Evolutionary conservation across 73 alveolate genomes (phyloP), one percentile per base, ranked within the genome.

Genomic region (Paramecium tetraurelia): DNA sequence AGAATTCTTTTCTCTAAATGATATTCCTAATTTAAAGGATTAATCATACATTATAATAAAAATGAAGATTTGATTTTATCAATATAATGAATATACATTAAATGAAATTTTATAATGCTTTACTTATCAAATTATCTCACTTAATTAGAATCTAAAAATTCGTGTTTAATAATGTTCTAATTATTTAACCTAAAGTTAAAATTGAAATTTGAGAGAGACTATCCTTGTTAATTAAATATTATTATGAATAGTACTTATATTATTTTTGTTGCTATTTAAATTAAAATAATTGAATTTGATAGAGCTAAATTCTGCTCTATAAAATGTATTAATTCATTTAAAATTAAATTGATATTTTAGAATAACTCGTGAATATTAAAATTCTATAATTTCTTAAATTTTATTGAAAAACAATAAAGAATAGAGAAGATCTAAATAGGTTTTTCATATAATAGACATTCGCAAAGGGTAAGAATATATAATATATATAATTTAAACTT

Each of bases 11-110:
- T 31, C 85, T 6, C 33, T 70, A 20, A 70, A 70, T 70, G 85
- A 70, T 38, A 70, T 70, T 8, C 85, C 85, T 31, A 70, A 70
- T 38, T 20, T 70, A 38, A 70, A 70, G 59, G 85, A 70, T 33
- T 14, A 24, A 29, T 70, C 85, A 6, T 33, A n/a, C 16, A 33
- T 70, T 29, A 0, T 21, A 70, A 70, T 70, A 6, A 27, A 14
- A 31, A 29, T 31, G 85, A 70, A 70, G 59, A 33, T 29, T 16
- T 70, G 85, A 70, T 70, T 31, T 48, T 22, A 70, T 70, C 31
- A 31, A 70, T 70, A 70, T 70, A 31, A 31, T 70, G 31, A 7
- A 31, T 70, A 70, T 70, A 33, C 85, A 38, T 38, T 38, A 38
- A 38, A 38, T 38, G 44, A 38, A 2, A 6, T 38, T 38, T 38